Conservation (phyloP, 306 rosid species). For the apple (Malus domestica) region DNA sequence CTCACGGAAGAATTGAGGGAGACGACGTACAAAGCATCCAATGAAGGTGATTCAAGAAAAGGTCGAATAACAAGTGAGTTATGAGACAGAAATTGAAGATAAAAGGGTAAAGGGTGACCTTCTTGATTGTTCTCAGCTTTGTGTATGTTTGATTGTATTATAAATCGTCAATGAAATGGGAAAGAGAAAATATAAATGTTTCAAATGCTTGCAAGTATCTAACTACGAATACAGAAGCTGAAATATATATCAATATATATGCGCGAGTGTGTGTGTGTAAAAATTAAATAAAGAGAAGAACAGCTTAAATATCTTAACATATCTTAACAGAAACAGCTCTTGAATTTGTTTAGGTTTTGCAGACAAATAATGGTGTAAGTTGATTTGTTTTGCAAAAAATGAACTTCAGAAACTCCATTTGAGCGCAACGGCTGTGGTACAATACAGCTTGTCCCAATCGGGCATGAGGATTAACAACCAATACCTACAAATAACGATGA, state of each 20-base stretch:
- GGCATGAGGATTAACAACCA: neutral
- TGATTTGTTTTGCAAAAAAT: neutral
- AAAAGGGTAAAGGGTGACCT: neutral
- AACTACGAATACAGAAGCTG: too few relatives aligned
- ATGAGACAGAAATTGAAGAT: neutral
- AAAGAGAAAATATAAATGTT: neutral
- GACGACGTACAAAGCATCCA: slow-evolving; percentile 4
- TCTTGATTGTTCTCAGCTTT: neutral
- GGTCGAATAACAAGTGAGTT: neutral
- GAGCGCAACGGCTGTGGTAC: neutral
- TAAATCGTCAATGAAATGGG: neutral
- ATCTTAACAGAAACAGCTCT: neutral
- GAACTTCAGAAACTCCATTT: neutral
- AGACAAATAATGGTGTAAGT: neutral
- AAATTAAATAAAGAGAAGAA: neutral
- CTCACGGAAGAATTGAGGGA: slow-evolving; percentile 61
- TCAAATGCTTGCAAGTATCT: neutral
- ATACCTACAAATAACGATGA: neutral
- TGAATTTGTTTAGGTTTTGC: neutral
- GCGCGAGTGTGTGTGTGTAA: too few relatives aligned
- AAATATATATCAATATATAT: too few relatives aligned
- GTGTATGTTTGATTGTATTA: neutral
- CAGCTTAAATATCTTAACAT: neutral
- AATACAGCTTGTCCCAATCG: neutral
- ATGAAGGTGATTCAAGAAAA: neutral